These are phyloP conservation scores for Boeremia lycopersici DNA, from an alignment of 2,329 filamentous ascomycete species.

Conservation along the genomic window DNA sequence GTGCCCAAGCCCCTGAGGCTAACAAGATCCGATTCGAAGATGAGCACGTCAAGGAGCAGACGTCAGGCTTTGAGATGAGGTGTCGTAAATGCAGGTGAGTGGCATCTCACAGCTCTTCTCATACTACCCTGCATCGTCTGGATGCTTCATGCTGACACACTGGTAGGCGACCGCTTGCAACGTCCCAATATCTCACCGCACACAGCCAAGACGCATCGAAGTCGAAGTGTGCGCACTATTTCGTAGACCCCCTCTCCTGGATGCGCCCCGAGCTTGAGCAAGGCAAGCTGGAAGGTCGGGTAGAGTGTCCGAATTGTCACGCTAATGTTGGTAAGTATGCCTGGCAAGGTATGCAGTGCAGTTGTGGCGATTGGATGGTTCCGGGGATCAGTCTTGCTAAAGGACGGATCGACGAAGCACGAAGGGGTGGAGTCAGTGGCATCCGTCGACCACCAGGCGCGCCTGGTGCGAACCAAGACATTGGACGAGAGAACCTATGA, in stretches of 20 bases:
- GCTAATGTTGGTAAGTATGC: constrained; percentile 90
- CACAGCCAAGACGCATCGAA: constrained; percentile 55
- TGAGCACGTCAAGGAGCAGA: constrained; percentile 56
- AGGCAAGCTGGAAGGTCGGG: constrained; percentile 79
- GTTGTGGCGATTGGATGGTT: constrained; percentile 86
- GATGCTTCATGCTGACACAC: constrained; percentile 34
- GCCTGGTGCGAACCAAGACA: constrained; percentile 2
- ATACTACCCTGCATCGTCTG: constrained; percentile 14
- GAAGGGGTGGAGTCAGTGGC: constrained; percentile 33
- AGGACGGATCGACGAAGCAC: constrained; percentile 77
- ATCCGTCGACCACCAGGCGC: constrained; percentile 45
- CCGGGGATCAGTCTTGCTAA: constrained; percentile 87
- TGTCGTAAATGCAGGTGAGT: constrained; percentile 88
- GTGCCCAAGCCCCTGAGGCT: constrained; percentile 77
- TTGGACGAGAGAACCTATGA: constrained; percentile 12
- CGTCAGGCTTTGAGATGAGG: constrained; percentile 66
- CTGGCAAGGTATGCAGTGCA: constrained; percentile 95
- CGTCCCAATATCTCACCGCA: constrained; percentile 69
- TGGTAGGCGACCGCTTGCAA: constrained; percentile 64
- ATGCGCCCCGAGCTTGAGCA: constrained; percentile 87
- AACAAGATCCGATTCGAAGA: constrained; percentile 83
- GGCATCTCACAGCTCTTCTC: constrained; percentile 13
- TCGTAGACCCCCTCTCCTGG: constrained; percentile 92
- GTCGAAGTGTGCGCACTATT: constrained; percentile 77
- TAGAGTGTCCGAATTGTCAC: constrained; percentile 85